Base-by-base conservation (phyloP, 2,329 filamentous ascomycete species). In the Penicillium hordei region DNA sequence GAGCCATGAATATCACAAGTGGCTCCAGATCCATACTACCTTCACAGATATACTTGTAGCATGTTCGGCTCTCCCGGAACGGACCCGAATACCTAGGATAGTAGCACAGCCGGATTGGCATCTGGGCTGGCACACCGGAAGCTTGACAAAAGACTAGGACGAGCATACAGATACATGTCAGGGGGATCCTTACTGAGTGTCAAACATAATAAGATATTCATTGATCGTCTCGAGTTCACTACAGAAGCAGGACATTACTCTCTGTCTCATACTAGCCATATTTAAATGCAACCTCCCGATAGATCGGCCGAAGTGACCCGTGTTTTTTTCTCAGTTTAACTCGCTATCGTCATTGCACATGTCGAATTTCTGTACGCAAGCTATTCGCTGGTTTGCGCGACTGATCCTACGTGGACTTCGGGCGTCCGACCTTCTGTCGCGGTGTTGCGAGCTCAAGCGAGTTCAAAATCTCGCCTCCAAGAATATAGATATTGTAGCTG, bases 401-500 rank as follows among this genome's bases (percentile, higher is more conserved):
- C 36, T 15, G 21, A 21, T 34, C n/a, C 52, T 67, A 73, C 50
- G 65, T 64, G 5, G 64, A 65, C 58, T 73, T 75, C 12, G 70
- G 63, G 40, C 71, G 66, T 31, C 69, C 68, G 29, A 51, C 59
- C 48, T 65, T 68, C 36, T 61, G 62, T 9, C 66, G 69, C 13
- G 70, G 63, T n/a, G 61, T 61, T 27, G 69, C 62, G 40, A 65
- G 65, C 43, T 82, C 79, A 25, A 89, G 76, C 1, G 82, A 83
- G 59, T 83, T 75, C n/a, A 88, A 55, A 39, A 89, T 86, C 67
- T 90, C 87, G 39, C 70, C 70, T 9, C 82, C 84, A 57, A 87
- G 83, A 9, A 82, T 73, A 66, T 86, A 84, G 17, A 81, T 80
- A 73, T 87, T 86, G 64, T 89, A 89, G 0, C 75, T 68, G 1